Percentiles rank a stretch among this genome's conserved stretches.
Evolutionary conservation across 2,329 filamentous ascomycete species (phyloP).

Genomic region (Venturia aucupariae): DNA sequence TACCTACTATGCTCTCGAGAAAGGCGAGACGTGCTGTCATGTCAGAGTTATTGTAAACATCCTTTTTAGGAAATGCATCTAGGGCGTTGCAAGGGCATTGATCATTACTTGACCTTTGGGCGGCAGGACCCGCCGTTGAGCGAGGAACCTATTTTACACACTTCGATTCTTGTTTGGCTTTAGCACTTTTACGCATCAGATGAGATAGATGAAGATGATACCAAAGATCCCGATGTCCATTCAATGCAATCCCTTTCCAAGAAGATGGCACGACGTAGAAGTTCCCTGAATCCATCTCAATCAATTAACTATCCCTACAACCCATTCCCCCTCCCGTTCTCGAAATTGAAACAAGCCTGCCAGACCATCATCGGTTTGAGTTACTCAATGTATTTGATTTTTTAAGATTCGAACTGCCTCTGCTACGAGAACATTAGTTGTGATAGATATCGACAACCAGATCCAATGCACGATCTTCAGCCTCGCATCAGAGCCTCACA

Average conservation of each 20-base stretch:
- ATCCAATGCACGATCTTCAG: neutral
- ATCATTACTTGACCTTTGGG: neutral
- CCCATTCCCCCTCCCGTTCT: too few species aligned
- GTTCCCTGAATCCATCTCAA: too few species aligned
- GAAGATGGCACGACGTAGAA: too few species aligned
- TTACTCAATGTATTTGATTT: too few species aligned
- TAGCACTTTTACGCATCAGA: constrained; percentile 4
- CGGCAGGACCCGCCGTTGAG: neutral
- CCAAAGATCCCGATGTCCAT: neutral
- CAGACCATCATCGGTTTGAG: too few species aligned
- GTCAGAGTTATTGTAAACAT: neutral
- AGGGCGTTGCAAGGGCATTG: neutral
- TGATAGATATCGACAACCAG: neutral
- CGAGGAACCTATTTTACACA: neutral
- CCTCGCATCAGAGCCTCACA: neutral
- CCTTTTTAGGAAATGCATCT: neutral
- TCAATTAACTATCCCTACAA: too few species aligned
- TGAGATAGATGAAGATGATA: constrained; percentile 2
- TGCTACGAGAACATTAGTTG: neutral
- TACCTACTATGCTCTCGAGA: neutral
- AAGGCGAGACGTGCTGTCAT: neutral
- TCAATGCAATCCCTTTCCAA: neutral
- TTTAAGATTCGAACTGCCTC: too few species aligned
- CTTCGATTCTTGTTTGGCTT: neutral
- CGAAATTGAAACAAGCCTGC: too few species aligned